Percentiles rank a stretch among this genome's conserved stretches.
phyloP scores from a whole-genome alignment of 352 stramenopile genomes.

The Phytopythium delawarense region DNA sequence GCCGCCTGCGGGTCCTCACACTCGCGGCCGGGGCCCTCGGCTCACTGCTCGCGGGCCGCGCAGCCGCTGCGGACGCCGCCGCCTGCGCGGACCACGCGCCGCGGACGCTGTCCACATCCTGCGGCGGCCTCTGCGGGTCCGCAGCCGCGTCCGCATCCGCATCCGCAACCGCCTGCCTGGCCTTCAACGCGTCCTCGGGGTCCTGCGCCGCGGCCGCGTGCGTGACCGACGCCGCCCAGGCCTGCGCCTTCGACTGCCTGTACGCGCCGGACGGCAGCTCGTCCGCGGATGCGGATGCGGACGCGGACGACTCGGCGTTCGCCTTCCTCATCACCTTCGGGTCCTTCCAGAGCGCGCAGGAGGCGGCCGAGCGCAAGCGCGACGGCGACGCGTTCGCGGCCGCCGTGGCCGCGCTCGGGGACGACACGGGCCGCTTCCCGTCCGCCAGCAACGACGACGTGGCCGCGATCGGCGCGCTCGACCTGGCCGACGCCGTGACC shows the following conservation, averaged over 20 bases:
- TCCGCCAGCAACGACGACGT: conserved; percentile 29
- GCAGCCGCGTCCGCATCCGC: neutral
- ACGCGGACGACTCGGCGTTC: conserved; percentile 9
- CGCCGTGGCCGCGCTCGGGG: conserved; percentile 5
- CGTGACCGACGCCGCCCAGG: conserved; percentile 7
- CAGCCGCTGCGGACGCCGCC: neutral
- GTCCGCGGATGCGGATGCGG: neutral
- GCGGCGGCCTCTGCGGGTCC: conserved; percentile 12
- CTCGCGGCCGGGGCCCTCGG: neutral
- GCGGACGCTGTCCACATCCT: conserved; percentile 18
- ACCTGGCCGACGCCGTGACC: conserved; percentile 17
- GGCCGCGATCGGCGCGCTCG: conserved; percentile 15
- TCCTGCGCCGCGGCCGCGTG: conserved; percentile 12
- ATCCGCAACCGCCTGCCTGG: conserved; percentile 11
- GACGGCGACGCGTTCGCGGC: conserved; percentile 11
- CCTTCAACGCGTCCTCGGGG: conserved; percentile 14
- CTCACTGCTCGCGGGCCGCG: neutral
- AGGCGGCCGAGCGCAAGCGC: conserved; percentile 16
- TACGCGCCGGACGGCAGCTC: neutral
- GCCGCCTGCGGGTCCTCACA: neutral
- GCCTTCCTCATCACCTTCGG: conserved; percentile 26
- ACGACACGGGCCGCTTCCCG: conserved; percentile 26
- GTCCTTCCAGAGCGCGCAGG: conserved; percentile 20
- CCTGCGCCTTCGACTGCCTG: conserved; percentile 19
- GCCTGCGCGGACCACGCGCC: neutral